phyloP scores from a whole-genome alignment of 75 land plant genomes.

The Selaginella moellendorffii region DNA sequence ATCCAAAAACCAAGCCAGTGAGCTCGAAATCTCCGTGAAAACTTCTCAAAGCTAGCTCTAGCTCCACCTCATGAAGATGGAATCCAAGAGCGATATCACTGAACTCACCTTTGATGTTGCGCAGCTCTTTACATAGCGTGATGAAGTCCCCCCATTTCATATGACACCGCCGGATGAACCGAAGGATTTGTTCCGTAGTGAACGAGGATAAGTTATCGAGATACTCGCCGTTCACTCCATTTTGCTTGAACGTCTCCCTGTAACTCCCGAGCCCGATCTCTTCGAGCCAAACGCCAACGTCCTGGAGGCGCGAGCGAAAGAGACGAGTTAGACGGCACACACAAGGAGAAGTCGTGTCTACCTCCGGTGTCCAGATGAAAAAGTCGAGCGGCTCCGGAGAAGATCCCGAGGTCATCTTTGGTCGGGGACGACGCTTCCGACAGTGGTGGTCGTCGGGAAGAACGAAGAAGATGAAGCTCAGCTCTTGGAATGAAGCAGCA shows the following conservation, averaged over 20 bases:
- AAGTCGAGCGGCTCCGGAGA: conserved; percentile 77
- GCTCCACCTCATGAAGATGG: no score
- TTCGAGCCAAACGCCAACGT: conserved; percentile 80
- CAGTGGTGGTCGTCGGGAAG: no score
- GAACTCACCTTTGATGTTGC: conserved; percentile 67
- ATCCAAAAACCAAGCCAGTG: no score
- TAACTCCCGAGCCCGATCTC: conserved; percentile 67
- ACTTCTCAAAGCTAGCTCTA: no score
- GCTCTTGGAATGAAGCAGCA: no score
- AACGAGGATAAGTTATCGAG: conserved; percentile 67
- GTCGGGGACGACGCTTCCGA: no score
- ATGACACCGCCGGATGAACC: conserved; percentile 67
- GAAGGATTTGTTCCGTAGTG: conserved; percentile 75
- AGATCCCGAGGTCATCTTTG: conserved; percentile 36
- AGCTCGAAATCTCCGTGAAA: no score
- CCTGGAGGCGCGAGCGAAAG: conserved; percentile 23
- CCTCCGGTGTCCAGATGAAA: conserved; percentile 88
- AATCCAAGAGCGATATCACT: no score
- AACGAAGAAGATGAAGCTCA: no score
- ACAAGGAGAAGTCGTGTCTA: conserved; percentile 14
- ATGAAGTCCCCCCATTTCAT: conserved; percentile 93
- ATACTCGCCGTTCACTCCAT: conserved; percentile 78
- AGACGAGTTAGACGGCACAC: not conserved
- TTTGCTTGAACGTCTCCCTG: conserved; percentile 47
- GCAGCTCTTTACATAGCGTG: conserved; percentile 72